Base-by-base conservation (phyloP, 768 basidiomycete genomes). In the Suillus occidentalis region DNA sequence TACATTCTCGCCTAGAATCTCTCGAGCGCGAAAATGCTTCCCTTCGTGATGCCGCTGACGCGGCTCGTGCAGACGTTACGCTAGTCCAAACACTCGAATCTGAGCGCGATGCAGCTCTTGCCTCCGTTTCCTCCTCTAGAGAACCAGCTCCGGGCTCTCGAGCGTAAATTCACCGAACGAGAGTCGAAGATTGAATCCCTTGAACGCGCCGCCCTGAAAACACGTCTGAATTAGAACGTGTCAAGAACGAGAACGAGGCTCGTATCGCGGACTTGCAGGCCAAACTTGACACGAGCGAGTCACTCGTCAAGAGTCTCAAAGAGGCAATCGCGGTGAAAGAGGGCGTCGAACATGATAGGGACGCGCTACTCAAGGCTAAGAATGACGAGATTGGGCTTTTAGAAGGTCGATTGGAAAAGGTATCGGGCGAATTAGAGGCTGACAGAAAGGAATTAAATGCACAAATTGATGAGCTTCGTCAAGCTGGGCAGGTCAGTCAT, bases 381-480 rank as follows among this genome's bases (percentile, higher is more conserved):
- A 83, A 87, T 56, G 80, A 80, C 7, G 89, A 91, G 67, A 84
- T 95, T 39, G 74, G 77, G 56, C 71, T 82, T 22, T 78, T 94
- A 63, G 82, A 86, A 62, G 75, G 73, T 25, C 79, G 83, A 20
- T 75, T 85, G 10, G 79, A 80, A 70, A 80, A 78, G 66, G 77
- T 80, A 18, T 78, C 80, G n/a, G 45, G 66, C 9, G 85, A 87
- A 47, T 75, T 83, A 4, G 83, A 83, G 37, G 73, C 83, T 12
- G 92, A 94, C 68, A 83, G 87, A 52, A 79, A 75, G 53, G 93
- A 95, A 69, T 79, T 97, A 42, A 83, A 83, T 14, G 75, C 72
- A 0, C 90, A 95, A 69, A 87, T 97, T 1, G 91, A 97, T 63
- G 92, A 95, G 72, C 83, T 99, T 49, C 84, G 94, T 39, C 82